A percentile compares a stretch with the other conserved stretches of the same genome.
Conservation (phyloP, 78 protist species). For the Dictyostelium brefeldianum region DNA sequence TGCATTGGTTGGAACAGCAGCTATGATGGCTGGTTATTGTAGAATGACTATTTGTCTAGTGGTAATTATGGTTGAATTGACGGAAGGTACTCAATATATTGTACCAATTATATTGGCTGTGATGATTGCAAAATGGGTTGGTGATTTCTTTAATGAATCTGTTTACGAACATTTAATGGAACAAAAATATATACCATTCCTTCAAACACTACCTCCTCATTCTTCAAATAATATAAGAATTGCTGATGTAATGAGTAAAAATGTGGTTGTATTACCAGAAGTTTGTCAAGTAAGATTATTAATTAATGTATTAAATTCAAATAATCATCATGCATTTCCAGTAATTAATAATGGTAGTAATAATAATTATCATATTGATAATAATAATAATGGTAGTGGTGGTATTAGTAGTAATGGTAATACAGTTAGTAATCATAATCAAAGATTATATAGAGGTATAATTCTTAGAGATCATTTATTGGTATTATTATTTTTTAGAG, state of each 20-base stretch:
- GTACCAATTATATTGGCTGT: constrained; percentile 91
- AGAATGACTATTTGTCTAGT: constrained; percentile 92
- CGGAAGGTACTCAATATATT: constrained; percentile 81
- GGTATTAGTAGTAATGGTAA: background rate
- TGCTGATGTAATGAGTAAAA: constrained; percentile 62
- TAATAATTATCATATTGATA: background rate
- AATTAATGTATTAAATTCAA: background rate
- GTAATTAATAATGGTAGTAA: constrained; percentile 15
- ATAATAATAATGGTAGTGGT: too few species aligned
- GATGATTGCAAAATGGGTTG: constrained; percentile 90
- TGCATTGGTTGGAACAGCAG: constrained; percentile 94
- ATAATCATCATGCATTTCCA: constrained; percentile 62
- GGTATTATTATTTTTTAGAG: constrained; percentile 17
- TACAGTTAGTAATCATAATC: too few species aligned
- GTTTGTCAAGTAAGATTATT: constrained; percentile 38
- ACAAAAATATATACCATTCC: constrained; percentile 75
- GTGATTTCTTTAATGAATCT: constrained; percentile 81
- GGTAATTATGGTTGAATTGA: constrained; percentile 91
- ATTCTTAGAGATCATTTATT: constrained; percentile 47
- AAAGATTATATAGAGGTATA: constrained; percentile 40
- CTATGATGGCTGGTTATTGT: constrained; percentile 93
- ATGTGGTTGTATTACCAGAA: constrained; percentile 65
- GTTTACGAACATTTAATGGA: constrained; percentile 88
- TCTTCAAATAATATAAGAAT: constrained; percentile 42
- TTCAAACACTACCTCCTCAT: constrained; percentile 75